These are phyloP conservation scores for Arthrobotrys sphaeroides DNA, from an alignment of 2,329 filamentous ascomycete genomes.

Conservation along the genomic window DNA sequence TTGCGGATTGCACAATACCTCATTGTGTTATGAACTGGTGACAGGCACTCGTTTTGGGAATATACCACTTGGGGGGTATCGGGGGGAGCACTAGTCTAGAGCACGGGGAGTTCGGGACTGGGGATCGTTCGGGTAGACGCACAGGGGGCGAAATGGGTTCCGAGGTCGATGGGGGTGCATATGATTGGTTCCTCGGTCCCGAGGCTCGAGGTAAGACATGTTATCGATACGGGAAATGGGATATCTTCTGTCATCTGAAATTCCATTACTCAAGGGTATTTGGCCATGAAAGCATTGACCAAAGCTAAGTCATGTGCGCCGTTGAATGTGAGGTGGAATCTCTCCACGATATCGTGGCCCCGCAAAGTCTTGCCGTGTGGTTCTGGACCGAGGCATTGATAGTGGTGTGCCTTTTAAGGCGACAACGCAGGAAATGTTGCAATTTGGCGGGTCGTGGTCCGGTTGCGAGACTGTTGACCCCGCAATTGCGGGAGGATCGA, in stretches of 20 bases:
- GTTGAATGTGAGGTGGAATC: constrained; percentile 8
- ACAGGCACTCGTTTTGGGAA: background rate
- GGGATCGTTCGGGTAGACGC: background rate
- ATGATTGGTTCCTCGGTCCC: constrained; percentile 14
- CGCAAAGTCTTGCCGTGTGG: background rate
- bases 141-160: constrained; percentile 14
- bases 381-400: constrained; percentile 14
- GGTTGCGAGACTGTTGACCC: too few relatives aligned
- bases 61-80: background rate
- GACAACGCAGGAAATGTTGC: constrained; percentile 3
- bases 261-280: constrained; percentile 10
- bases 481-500: too few relatives aligned
- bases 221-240: background rate
- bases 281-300: constrained; percentile 12
- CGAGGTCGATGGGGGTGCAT: constrained; percentile 9
- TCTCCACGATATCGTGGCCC: constrained; percentile 17
- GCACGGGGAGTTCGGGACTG: background rate
- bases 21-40: background rate
- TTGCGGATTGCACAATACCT: constrained; percentile 12
- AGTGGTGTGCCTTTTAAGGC: constrained; percentile 3
- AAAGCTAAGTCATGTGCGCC: background rate
- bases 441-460: too few relatives aligned
- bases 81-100: background rate
- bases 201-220: constrained; percentile 6
- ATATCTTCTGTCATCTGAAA: constrained; percentile 17